A percentile compares a stretch with the other conserved stretches of the same genome.
Conservation (phyloP, 2,329 filamentous ascomycete genomes). For the Graphium sp. region DNA sequence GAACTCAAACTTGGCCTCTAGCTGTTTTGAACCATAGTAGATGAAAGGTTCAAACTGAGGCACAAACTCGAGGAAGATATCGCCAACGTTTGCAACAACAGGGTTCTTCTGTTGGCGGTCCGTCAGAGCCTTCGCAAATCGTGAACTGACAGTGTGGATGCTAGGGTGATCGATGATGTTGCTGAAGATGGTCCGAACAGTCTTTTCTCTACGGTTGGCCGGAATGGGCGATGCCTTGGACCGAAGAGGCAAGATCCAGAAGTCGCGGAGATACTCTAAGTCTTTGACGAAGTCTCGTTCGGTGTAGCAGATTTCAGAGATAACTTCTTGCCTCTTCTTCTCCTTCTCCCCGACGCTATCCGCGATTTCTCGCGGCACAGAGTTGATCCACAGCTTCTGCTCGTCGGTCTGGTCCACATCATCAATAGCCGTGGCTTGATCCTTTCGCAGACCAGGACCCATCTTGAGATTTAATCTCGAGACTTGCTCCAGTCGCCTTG, state of each 20-base stretch:
- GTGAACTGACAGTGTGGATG: slow-evolving; percentile 80
- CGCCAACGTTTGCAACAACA: slow-evolving; percentile 77
- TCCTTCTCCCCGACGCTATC: slow-evolving; percentile 80
- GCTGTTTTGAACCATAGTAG: slow-evolving; percentile 83
- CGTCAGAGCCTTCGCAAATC: slow-evolving; percentile 76
- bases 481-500: slow-evolving; percentile 83
- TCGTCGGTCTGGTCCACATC: slow-evolving; percentile 75
- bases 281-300: slow-evolving; percentile 99
- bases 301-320: slow-evolving; percentile 96
- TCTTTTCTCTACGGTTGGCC: slow-evolving; percentile 70
- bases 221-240: slow-evolving; percentile 77
- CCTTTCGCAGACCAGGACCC: slow-evolving; percentile 65
- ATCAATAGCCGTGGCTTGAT: slow-evolving; percentile 50
- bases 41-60: slow-evolving; percentile 94
- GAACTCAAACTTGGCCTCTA: slow-evolving; percentile 96
- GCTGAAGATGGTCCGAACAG: slow-evolving; percentile 86
- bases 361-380: slow-evolving; percentile 85
- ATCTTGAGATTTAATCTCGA: slow-evolving; percentile 87
- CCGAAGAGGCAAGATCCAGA: slow-evolving; percentile 90
- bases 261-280: slow-evolving; percentile 90
- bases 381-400: slow-evolving; percentile 99
- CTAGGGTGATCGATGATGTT: slow-evolving; percentile 74
- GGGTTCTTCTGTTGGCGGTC: slow-evolving; percentile 78
- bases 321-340: slow-evolving; percentile 95
- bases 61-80: slow-evolving; percentile 86